Conservation (phyloP, 805 yeast species). For the Jamesozyma piceae region DNA sequence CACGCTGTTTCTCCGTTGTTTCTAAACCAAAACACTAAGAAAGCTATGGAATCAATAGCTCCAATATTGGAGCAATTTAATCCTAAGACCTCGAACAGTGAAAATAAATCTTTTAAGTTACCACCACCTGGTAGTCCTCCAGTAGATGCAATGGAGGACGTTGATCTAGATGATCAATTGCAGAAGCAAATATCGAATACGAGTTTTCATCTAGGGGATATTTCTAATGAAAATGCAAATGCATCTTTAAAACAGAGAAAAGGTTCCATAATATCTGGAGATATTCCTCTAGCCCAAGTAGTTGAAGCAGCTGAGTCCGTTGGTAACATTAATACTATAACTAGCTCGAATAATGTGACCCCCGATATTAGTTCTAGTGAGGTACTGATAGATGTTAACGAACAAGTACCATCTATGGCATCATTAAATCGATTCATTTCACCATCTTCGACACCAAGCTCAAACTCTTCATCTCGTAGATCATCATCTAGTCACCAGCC, state of each 20-base stretch:
- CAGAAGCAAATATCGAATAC: slow-evolving; percentile 20
- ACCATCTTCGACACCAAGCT: slow-evolving; percentile 12
- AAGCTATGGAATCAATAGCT: slow-evolving; percentile 71
- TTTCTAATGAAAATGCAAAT: neutral
- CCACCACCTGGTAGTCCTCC: slow-evolving; percentile 27
- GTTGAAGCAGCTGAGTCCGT: neutral
- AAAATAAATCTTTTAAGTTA: slow-evolving; percentile 31
- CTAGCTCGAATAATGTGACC: neutral
- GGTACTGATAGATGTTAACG: neutral
- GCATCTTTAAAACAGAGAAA: neutral
- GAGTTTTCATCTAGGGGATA: slow-evolving; percentile 9
- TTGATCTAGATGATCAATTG: slow-evolving; percentile 19
- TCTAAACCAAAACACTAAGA: slow-evolving; percentile 31
- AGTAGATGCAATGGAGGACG: slow-evolving; percentile 18
- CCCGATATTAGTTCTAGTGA: neutral
- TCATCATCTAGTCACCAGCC: slow-evolving; percentile 19
- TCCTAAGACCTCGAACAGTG: slow-evolving; percentile 57
- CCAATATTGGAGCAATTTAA: slow-evolving; percentile 67
- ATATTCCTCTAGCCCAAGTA: neutral
- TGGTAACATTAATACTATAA: neutral
- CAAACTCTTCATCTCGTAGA: slow-evolving; percentile 24
- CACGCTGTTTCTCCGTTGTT: slow-evolving; percentile 1
- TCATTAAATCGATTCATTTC: neutral
- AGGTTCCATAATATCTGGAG: neutral
- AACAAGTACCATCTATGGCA: neutral